Conservation (phyloP, 2,329 filamentous ascomycete genomes). For the Phialemoniopsis sp. region DNA sequence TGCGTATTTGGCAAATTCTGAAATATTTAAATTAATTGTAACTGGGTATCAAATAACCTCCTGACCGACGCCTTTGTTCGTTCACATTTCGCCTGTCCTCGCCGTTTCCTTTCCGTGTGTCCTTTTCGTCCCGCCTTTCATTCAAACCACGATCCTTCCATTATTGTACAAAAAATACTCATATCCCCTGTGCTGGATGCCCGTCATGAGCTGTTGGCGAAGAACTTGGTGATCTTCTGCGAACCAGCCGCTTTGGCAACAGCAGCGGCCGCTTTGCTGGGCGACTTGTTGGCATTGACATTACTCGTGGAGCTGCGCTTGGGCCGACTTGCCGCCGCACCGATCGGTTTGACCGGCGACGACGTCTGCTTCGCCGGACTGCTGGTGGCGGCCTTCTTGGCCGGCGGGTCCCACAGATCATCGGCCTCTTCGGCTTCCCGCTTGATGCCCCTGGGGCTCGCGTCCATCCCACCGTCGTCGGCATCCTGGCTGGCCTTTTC, state of each 20-base stretch:
- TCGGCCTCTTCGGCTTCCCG: conserved; percentile 10
- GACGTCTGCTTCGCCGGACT: conserved; percentile 3
- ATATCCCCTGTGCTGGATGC: too few relatives aligned
- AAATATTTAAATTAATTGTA: too few relatives aligned
- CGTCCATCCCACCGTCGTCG: conserved; percentile 18
- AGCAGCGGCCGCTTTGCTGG: conserved; percentile 13
- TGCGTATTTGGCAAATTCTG: too few relatives aligned
- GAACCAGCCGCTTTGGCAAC: conserved; percentile 22
- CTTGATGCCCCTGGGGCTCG: conserved; percentile 9
- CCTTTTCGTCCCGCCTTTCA: too few relatives aligned
- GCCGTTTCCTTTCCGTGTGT: too few relatives aligned
- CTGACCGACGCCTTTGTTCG: too few relatives aligned
- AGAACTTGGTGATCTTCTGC: conserved; percentile 44
- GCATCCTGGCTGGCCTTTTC: conserved; percentile 7
- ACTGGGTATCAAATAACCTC: too few relatives aligned
- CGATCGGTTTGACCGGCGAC: conserved; percentile 12
- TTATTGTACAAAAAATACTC: too few relatives aligned
- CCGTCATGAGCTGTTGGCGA: conserved; percentile 34
- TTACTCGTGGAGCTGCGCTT: conserved; percentile 39
- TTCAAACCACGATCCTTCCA: too few relatives aligned
- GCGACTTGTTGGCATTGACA: conserved; percentile 21
- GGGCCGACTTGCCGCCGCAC: conserved; percentile 11
- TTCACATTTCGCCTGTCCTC: too few relatives aligned
- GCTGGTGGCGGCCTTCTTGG: conserved; percentile 16
- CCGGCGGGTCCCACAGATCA: conserved; percentile 13